Evolutionary conservation across 345 rosid species (phyloP).

Genomic region (Salix purpurea): DNA sequence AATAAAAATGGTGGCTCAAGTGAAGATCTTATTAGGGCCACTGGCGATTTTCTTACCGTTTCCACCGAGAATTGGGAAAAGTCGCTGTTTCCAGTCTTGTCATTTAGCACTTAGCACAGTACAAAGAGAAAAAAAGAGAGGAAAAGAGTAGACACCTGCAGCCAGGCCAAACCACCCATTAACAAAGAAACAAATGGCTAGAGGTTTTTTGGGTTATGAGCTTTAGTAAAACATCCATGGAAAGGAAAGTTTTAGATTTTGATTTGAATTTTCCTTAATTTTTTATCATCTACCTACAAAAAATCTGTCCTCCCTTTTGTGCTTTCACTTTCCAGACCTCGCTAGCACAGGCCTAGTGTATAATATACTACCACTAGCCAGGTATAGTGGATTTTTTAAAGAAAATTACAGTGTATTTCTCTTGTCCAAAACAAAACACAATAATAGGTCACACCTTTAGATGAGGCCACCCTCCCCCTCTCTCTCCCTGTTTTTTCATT

Average conservation of each 20-base stretch:
- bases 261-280: conserved; percentile 2
- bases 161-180: conserved; percentile 11
- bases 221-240: conserved; percentile 15
- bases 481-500: not conserved
- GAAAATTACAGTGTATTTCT: not conserved
- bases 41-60: conserved; percentile 8
- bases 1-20: not conserved
- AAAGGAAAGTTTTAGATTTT: conserved; percentile 4
- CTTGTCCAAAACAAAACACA: not conserved
- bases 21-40: not conserved
- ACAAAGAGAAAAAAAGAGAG: conserved; percentile 10
- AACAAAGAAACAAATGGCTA: conserved; percentile 21
- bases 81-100: conserved; percentile 51
- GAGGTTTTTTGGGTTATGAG: conserved; percentile 29
- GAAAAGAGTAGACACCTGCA: not conserved
- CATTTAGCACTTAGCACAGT: conserved; percentile 47
- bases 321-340: not conserved
- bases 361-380: not conserved
- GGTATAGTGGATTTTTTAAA: not conserved
- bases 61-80: conserved; percentile 37
- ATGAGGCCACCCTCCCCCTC: not conserved
- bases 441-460: not conserved
- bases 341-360: not conserved
- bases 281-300: conserved; percentile 6
- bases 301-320: not conserved